Base-by-base conservation (phyloP, 2,329 filamentous ascomycete genomes). In the Penicillium sp. region DNA sequence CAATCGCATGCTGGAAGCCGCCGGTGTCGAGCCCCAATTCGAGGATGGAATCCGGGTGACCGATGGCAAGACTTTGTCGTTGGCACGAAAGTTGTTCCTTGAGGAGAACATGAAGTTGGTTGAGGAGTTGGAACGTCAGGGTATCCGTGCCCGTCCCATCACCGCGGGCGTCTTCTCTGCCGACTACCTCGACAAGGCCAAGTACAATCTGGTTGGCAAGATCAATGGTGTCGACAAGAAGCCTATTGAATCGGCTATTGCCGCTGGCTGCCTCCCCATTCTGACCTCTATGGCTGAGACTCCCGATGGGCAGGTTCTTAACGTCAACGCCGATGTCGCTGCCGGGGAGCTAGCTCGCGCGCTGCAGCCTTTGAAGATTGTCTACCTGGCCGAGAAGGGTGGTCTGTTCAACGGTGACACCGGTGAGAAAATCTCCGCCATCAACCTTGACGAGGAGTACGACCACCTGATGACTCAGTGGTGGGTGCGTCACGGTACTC, bases 381-480 rank as follows among this genome's bases (percentile, higher is more conserved):
- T 99, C 54, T 99, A 96, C 72, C 81, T 97, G n/a, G 95, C 91
- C 5, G 94, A 99, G 78, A 97, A 97, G 81, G 94, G 94, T 45
- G 94, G 93, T 7, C 78, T 99, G 31, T 95, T 96, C 76, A 90
- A 97, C 70, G 92, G 91, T 54, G 89, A 95, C 59, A 89, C 87
- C n/a, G 88, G 88, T 53, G 87, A 93, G 79, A 95, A 96, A 79
- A 97, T 97, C 68, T 96, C 93, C 6, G 89, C 88, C 54, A 97
- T 97, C 76, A 97, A 97, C 76, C 81, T 99, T 52, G 94, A 99
- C 69, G 92, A 95, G 75, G 94, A 99, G 76, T 97, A 89, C 67
- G 90, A 95, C 53, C 82, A 89, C 68, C 82, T 96, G 67, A 96
- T 97, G 90, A 82, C 85, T 52, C 90, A 96, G 76, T 85, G 89